A percentile compares a stretch with the other conserved stretches of the same genome.
Conservation (phyloP, 108 stramenopile genomes). For the Skeletonema grethae region DNA sequence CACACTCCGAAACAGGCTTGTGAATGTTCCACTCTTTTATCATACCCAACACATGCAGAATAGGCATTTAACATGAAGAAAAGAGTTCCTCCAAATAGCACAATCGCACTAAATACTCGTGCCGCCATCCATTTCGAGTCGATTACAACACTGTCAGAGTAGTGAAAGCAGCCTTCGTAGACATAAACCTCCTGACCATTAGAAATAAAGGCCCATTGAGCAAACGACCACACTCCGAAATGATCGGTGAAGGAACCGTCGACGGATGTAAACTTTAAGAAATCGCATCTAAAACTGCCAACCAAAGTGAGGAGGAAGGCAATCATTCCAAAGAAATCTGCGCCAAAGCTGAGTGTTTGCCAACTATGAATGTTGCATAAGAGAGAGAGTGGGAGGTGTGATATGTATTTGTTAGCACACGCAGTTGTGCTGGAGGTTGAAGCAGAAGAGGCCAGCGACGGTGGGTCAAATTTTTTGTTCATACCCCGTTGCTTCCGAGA, state of each 20-base stretch:
- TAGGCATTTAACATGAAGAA: background rate
- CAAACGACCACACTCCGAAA: conserved; percentile 1
- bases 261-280: background rate
- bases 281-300: background rate
- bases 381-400: no score
- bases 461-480: no score
- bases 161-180: background rate
- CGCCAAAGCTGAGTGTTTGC: conserved; percentile 1
- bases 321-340: background rate
- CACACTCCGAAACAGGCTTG: background rate
- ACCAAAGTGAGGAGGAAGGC: conserved; percentile 5
- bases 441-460: no score
- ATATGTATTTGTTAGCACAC: no score
- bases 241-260: background rate
- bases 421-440: no score
- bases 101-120: conserved; percentile 4
- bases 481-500: no score
- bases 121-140: conserved; percentile 30
- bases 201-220: background rate
- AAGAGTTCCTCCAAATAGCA: background rate
- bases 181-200: background rate
- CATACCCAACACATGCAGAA: background rate
- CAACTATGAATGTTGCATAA: background rate
- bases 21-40: no score
- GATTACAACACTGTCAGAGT: background rate